Evolutionary conservation across 305 asterid species (phyloP), one percentile per base, ranked within the genome.

Genomic region (Caryopteris hybrid): DNA sequence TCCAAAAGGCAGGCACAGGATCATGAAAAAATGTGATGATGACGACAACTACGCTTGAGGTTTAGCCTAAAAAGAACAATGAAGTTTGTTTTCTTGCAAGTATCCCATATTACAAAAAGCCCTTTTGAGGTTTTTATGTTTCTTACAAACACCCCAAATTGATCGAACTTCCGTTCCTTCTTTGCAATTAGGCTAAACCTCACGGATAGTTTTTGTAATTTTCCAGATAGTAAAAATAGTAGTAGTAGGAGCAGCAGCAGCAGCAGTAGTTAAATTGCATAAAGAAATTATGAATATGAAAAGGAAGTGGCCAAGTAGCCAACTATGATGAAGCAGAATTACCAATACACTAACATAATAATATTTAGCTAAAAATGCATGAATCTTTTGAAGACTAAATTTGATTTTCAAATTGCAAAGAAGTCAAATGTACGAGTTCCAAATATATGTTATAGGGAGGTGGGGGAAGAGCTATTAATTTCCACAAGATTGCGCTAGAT

Each of bases 311-410:
- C n/a, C n/a, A n/a, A 38, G 48, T 33, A 47, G 39, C 23, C 25
- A 56, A 45, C 29, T 16, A 31, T 16, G 27, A 42, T 17, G 61
- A 61, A 23, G 51, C 11, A 52, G 58, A 62, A 46, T 23, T 8
- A 42, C 34, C 47, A 60, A 42, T 29, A 51, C 23, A 61, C 20
- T 0, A 21, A 41, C 20, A 38, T 39, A 70, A 52, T 47, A 39
- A 41, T 36, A 74, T 29, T 6, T 23, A 51, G 17, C 23, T 36
- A 62, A 41, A 29, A 41, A 48, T 48, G 51, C 52, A 52, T 13
- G 73, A 66, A 50, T 66, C 54, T 16, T 63, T 67, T 45, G 58
- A 33, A 42, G 67, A 59, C 46, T 12, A 33, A 34, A 61, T 50
- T 46, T 62, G 59, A 51, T 45, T n/a, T 38, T 21, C 46, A 59